Conservation (phyloP, 306 rosid species). For the Rosa chinensis region DNA sequence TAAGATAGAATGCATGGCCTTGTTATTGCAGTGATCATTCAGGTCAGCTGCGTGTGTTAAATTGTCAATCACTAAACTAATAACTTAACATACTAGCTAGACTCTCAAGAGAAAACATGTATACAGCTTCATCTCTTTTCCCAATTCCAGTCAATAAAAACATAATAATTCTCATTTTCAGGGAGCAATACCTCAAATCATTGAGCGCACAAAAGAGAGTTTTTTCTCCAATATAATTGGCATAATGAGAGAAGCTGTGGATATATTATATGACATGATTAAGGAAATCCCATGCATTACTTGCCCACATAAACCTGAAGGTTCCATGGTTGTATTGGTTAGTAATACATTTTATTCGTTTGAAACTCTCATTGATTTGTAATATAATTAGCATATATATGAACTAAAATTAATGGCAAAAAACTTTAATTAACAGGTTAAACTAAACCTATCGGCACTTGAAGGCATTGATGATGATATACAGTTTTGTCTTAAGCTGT, state of each 20-base stretch:
- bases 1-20: neutral
- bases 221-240: slow-evolving; percentile 38
- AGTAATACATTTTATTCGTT: neutral
- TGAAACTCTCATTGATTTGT: neutral
- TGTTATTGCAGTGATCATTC: neutral
- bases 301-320: slow-evolving; percentile 71
- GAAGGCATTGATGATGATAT: slow-evolving; percentile 57
- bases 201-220: slow-evolving; percentile 40
- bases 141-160: neutral
- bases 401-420: neutral
- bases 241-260: slow-evolving; percentile 46
- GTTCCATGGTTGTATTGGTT: slow-evolving; percentile 64
- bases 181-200: slow-evolving; percentile 64
- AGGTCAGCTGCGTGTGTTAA: neutral
- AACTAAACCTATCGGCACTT: slow-evolving; percentile 44
- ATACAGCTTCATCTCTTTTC: neutral
- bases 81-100: neutral
- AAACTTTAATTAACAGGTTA: slow-evolving; percentile 33
- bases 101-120: neutral
- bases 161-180: slow-evolving; percentile 22
- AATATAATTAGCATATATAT: neutral
- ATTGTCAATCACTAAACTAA: neutral
- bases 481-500: slow-evolving; percentile 58
- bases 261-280: slow-evolving; percentile 39
- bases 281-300: slow-evolving; percentile 58